A percentile compares a stretch with the other conserved stretches of the same genome.
Evolutionary conservation across 805 yeast genomes (phyloP).

Genomic region (Nakazawaea holstii): DNA sequence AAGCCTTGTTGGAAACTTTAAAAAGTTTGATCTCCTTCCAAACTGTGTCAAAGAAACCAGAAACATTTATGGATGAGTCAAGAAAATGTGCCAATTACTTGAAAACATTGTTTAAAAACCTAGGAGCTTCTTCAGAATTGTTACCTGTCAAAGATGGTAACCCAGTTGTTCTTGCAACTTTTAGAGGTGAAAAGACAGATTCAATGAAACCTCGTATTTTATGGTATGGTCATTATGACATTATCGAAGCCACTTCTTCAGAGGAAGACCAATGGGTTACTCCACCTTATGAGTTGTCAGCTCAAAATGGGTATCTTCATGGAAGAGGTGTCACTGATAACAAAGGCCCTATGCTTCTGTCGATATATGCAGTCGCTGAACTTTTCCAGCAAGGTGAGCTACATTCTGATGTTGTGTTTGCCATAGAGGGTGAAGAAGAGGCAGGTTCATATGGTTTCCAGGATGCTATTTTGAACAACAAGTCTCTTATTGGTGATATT

Average conservation of each 20-base stretch:
- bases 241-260: slow-evolving; percentile 64
- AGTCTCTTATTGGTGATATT: slow-evolving; percentile 56
- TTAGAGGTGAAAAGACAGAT: slow-evolving; percentile 38
- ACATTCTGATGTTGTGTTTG: slow-evolving; percentile 68
- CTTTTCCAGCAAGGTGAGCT: slow-evolving; percentile 46
- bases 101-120: slow-evolving; percentile 49
- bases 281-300: slow-evolving; percentile 71
- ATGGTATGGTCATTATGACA: slow-evolving; percentile 97
- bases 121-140: slow-evolving; percentile 69
- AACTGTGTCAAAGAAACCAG: slow-evolving; percentile 74
- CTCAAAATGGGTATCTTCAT: slow-evolving; percentile 78
- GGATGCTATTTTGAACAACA: slow-evolving; percentile 49
- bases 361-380: slow-evolving; percentile 82
- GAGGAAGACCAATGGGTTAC: slow-evolving; percentile 58
- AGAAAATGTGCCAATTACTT: slow-evolving; percentile 82
- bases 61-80: slow-evolving; percentile 67
- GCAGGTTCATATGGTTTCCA: slow-evolving; percentile 86
- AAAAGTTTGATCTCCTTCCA: slow-evolving; percentile 58
- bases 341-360: slow-evolving; percentile 88
- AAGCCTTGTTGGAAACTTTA: slow-evolving; percentile 59
- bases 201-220: slow-evolving; percentile 42
- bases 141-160: slow-evolving; percentile 74
- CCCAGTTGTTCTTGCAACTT: slow-evolving; percentile 79
- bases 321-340: slow-evolving; percentile 95
- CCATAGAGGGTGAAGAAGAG: slow-evolving; percentile 95